These are phyloP conservation scores for Lichtheimia ramosa DNA, from an alignment of 371 early-diverging fungal species.

Conservation along the genomic window DNA sequence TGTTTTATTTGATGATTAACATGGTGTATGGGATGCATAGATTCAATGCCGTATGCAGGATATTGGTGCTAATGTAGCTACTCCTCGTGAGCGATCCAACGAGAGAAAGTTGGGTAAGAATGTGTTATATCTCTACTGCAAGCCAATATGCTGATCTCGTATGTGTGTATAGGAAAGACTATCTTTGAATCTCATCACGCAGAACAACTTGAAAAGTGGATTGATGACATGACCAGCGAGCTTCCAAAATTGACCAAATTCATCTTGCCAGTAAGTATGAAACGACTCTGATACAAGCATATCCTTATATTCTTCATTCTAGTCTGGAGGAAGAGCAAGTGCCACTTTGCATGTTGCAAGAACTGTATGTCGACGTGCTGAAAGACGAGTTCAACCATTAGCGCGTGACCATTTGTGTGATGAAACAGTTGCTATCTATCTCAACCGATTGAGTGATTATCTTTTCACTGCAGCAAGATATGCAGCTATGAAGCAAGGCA, in stretches of 20 bases:
- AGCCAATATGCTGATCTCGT: no score
- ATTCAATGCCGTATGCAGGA: constrained; percentile 92
- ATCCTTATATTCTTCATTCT: neutral
- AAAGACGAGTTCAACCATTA: constrained; percentile 81
- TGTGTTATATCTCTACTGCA: neutral
- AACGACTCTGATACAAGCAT: neutral
- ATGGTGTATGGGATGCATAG: constrained; percentile 25
- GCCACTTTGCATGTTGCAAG: constrained; percentile 71
- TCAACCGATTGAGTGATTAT: constrained; percentile 89
- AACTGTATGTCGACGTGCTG: constrained; percentile 84
- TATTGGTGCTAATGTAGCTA: constrained; percentile 88
- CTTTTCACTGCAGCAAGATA: constrained; percentile 86
- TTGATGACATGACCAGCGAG: constrained; percentile 74
- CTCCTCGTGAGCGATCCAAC: constrained; percentile 70
- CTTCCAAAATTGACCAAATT: constrained; percentile 83
- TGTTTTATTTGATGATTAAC: neutral
- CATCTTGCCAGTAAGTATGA: constrained; percentile 72
- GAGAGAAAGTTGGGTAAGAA: constrained; percentile 52
- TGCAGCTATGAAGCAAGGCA: constrained; percentile 68
- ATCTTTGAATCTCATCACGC: constrained; percentile 70
- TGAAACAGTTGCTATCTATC: constrained; percentile 61
- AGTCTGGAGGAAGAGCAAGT: constrained; percentile 81
- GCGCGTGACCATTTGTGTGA: constrained; percentile 63
- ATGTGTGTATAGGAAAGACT: constrained; percentile 44
- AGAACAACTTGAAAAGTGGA: constrained; percentile 78